Percentiles rank a stretch among this genome's conserved stretches.
Conservation (phyloP, 257 asterid species). For the Nicotiana sylvestris region DNA sequence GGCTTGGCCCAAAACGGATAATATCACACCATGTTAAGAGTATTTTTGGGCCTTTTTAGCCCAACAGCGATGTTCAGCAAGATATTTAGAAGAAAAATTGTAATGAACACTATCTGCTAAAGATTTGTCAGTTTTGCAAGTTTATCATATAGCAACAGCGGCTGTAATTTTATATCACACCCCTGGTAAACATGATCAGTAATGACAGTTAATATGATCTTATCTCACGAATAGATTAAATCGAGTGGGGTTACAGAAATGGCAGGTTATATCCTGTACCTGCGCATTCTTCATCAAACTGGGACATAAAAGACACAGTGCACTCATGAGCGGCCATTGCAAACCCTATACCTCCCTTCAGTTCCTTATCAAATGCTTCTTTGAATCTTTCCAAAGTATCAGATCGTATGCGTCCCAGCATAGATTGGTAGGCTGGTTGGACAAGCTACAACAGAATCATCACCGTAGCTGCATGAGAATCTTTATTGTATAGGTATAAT, state of each 20-base stretch:
- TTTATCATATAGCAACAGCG: neutral
- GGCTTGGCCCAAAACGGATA: too few relatives aligned
- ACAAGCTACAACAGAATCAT: slow-evolving; percentile 55
- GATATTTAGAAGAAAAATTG: neutral
- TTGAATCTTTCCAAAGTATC: slow-evolving; percentile 71
- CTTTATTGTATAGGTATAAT: neutral
- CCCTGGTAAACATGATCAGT: neutral
- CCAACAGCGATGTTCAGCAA: neutral
- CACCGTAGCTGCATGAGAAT: neutral
- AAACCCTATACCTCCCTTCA: slow-evolving; percentile 77
- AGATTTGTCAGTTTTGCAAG: neutral
- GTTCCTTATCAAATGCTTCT: slow-evolving; percentile 60
- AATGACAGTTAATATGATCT: neutral
- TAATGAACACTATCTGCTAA: neutral
- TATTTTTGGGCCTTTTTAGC: too few relatives aligned
- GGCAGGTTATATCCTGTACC: slow-evolving; percentile 36
- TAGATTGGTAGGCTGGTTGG: slow-evolving; percentile 86
- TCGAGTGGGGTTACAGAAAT: neutral
- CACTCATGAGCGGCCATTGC: slow-evolving; percentile 74
- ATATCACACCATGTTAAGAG: too few relatives aligned
- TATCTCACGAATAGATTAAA: neutral
- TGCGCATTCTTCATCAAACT: slow-evolving; percentile 70
- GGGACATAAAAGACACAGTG: slow-evolving; percentile 39
- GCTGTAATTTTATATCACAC: neutral
- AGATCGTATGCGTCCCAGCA: slow-evolving; percentile 90